Evolutionary conservation across 441 rosid species (phyloP).

Genomic region (Euphorbia celastroides): DNA sequence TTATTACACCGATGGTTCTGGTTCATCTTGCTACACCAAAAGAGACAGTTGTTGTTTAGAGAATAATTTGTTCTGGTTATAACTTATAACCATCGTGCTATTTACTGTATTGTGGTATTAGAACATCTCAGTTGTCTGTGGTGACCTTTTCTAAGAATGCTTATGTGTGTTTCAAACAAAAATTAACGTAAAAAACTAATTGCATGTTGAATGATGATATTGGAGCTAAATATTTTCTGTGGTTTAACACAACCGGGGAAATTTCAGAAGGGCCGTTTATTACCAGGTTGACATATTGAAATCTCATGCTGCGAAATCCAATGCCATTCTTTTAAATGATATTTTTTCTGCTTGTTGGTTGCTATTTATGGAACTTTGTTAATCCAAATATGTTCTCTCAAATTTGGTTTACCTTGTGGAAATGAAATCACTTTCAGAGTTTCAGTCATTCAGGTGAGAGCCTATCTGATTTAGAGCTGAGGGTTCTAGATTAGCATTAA

Average conservation of each 20-base stretch:
- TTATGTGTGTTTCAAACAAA: neutral
- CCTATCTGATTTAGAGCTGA: neutral
- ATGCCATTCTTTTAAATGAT: neutral
- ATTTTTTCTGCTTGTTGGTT: neutral
- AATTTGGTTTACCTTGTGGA: neutral
- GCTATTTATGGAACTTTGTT: neutral
- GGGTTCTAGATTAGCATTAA: slow-evolving; percentile 3
- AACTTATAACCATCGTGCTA: neutral
- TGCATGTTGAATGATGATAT: neutral
- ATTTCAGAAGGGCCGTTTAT: neutral
- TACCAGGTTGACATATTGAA: neutral
- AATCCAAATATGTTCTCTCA: too few species aligned
- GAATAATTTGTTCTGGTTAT: neutral
- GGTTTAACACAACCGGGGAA: neutral
- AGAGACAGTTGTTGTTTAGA: neutral
- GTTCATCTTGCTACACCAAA: neutral
- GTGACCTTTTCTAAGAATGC: neutral
- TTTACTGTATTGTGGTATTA: neutral
- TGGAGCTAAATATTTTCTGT: neutral
- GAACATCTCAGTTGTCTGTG: neutral
- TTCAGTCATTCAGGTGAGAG: neutral
- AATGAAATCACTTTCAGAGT: neutral
- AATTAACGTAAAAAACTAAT: neutral
- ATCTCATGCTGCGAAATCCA: neutral
- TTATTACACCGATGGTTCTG: neutral